These are phyloP conservation scores for Phytophthora meadii DNA, from an alignment of 352 stramenopile species.

Conservation along the genomic window DNA sequence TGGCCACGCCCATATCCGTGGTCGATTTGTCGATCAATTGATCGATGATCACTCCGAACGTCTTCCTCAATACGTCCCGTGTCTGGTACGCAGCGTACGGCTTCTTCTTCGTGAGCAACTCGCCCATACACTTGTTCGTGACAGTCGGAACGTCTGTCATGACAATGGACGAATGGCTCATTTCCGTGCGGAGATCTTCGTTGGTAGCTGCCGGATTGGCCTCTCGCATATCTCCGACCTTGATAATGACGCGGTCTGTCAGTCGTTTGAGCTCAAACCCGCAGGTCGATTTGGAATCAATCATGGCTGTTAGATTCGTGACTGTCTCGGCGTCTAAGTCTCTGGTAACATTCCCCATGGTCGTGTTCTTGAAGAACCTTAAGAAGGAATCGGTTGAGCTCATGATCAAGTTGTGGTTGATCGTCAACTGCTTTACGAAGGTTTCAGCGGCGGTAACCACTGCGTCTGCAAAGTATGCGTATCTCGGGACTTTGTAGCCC, in stretches of 20 bases:
- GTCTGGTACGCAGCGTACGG: slow-evolving; percentile 44
- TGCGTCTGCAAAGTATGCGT: slow-evolving; percentile 39
- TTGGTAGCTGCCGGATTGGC: slow-evolving; percentile 23
- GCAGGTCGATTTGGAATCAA: slow-evolving; percentile 46
- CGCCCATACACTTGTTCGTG: slow-evolving; percentile 52
- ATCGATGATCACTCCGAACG: slow-evolving; percentile 63
- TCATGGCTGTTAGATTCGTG: slow-evolving; percentile 42
- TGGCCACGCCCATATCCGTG: slow-evolving; percentile 48
- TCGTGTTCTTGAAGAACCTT: slow-evolving; percentile 34
- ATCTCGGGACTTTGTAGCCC: slow-evolving; percentile 35
- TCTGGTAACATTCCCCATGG: slow-evolving; percentile 21
- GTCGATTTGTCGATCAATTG: slow-evolving; percentile 51
- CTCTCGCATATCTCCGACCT: slow-evolving; percentile 52
- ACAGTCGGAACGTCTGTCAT: slow-evolving; percentile 52
- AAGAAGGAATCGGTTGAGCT: slow-evolving; percentile 45
- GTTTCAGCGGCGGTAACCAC: slow-evolving; percentile 42
- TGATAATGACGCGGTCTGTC: slow-evolving; percentile 50
- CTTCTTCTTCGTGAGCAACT: slow-evolving; percentile 40
- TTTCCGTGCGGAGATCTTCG: slow-evolving; percentile 48
- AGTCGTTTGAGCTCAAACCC: slow-evolving; percentile 53
- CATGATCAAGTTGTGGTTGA: slow-evolving; percentile 49
- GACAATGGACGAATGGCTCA: slow-evolving; percentile 54
- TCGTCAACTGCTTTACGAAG: slow-evolving; percentile 48
- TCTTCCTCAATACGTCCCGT: slow-evolving; percentile 61
- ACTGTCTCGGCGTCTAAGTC: slow-evolving; percentile 34